Evolutionary conservation across 495 filamentous ascomycete genomes (phyloP), one percentile per base, ranked within the genome.

Genomic region (Penicillium cataractarum): DNA sequence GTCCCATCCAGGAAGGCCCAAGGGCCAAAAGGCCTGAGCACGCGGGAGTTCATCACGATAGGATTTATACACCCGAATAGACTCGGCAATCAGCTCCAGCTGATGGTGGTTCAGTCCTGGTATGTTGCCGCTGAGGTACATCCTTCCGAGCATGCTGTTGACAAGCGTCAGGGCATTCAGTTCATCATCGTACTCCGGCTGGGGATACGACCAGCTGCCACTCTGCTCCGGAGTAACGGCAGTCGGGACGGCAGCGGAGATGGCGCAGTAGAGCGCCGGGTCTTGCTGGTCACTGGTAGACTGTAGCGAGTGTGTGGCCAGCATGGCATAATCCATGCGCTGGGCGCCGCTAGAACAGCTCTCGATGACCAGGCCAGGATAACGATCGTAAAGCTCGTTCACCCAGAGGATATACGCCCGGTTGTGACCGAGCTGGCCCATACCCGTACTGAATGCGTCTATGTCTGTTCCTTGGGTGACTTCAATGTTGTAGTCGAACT

Each of bases 401-500:
- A 44, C 40, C 40, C 40, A 44, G 13, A 17, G 10, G 19, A 44
- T 12, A 44, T 44, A 44, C 10, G 40, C 40, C 15, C 40, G 40
- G 40, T 44, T 44, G 15, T 44, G 40, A 12, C 19, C 19, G 1
- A 44, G 40, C 40, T 44, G 40, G 13, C 40, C 40, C 1, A 8
- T 19, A 10, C 10, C 40, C 2, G 40, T 2, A 44, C 40, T 44
- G 40, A 44, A 44, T 17, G 40, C 5, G 40, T 44, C 15, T 22
- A 22, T 44, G 22, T 44, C 40, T 44, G 40, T 44, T 2, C 40
- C 40, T 44, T 44, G 40, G 40, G 15, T 13, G 13, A 44, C 40
- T 44, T 44, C 40, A 7, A 44, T 44, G n/a, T 44, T 44, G 40
- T 44, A 44, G 40, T 44, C 40, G 15, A 44, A 44, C 15, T 44